Conservation (phyloP, 2,329 filamentous ascomycete species). For the Aspergillus cejpii region DNA sequence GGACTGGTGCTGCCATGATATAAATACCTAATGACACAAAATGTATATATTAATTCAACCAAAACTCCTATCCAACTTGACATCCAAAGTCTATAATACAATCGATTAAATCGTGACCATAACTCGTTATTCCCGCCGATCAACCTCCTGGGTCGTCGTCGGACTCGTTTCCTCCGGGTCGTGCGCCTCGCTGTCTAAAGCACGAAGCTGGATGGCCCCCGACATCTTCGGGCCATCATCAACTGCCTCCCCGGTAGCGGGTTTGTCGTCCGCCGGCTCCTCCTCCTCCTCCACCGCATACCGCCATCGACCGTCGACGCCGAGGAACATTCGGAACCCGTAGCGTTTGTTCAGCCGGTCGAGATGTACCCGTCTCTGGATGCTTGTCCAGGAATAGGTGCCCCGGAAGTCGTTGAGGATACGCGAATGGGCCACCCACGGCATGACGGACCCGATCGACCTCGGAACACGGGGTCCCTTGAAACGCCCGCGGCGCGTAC, state of each 20-base stretch:
- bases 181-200: too few relatives aligned
- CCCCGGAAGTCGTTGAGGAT: constrained; percentile 29
- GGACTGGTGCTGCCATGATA: too few relatives aligned
- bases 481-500: constrained; percentile 30
- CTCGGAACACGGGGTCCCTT: constrained; percentile 30
- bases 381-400: constrained; percentile 27
- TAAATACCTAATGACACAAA: too few relatives aligned
- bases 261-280: constrained; percentile 13
- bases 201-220: constrained; percentile 5
- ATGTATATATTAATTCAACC: too few relatives aligned
- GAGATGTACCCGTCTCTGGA: constrained; percentile 23
- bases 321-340: constrained; percentile 28
- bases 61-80: too few relatives aligned
- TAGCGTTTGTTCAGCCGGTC: constrained; percentile 27
- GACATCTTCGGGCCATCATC: constrained; percentile 1
- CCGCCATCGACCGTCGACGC: constrained; percentile 25
- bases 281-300: constrained; percentile 32
- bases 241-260: constrained; percentile 1
- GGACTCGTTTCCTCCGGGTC: neutral
- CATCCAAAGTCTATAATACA: neutral
- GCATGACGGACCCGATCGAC: constrained; percentile 30
- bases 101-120: neutral
- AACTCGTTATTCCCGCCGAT: neutral
- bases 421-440: constrained; percentile 31
- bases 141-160: constrained; percentile 1